These are phyloP conservation scores for Rhynchosporium graminicola DNA, from an alignment of 2,329 filamentous ascomycete species.

Conservation along the genomic window DNA sequence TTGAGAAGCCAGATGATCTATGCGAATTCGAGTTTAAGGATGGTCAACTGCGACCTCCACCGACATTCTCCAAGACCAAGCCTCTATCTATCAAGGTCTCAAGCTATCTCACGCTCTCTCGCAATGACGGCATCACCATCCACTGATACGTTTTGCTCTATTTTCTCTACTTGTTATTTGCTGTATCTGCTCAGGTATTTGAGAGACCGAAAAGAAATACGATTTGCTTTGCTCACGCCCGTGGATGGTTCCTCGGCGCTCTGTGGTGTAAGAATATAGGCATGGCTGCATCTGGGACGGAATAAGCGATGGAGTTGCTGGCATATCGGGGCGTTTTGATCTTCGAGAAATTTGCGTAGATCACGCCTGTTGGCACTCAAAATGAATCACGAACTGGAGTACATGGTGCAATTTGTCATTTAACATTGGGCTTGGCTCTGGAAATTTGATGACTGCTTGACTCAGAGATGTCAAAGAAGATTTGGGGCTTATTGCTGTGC, in stretches of 20 bases:
- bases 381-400: slow-evolving; percentile 6
- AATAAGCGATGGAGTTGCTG: slow-evolving; percentile 19
- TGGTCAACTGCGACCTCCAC: slow-evolving; percentile 45
- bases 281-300: slow-evolving; percentile 5
- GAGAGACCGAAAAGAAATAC: background rate
- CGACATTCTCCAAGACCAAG: slow-evolving; percentile 34
- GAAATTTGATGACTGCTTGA: background rate
- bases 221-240: slow-evolving; percentile 7
- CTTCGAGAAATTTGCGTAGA: background rate
- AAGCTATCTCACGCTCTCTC: slow-evolving; percentile 33
- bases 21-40: slow-evolving; percentile 62
- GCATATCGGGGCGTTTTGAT: slow-evolving; percentile 16
- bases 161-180: background rate
- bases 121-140: slow-evolving; percentile 35
- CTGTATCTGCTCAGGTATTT: slow-evolving; percentile 4
- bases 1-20: slow-evolving; percentile 65
- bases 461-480: background rate
- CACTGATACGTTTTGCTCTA: slow-evolving; percentile 15
- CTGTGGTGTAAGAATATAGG: slow-evolving; percentile 14
- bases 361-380: background rate
- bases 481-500: background rate
- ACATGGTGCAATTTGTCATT: slow-evolving; percentile 4
- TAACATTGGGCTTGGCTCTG: slow-evolving; percentile 2
- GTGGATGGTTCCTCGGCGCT: slow-evolving; percentile 4
- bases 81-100: slow-evolving; percentile 38